Conservation (phyloP, 768 basidiomycete genomes). For the Tylopilus rubrobrunneus region DNA sequence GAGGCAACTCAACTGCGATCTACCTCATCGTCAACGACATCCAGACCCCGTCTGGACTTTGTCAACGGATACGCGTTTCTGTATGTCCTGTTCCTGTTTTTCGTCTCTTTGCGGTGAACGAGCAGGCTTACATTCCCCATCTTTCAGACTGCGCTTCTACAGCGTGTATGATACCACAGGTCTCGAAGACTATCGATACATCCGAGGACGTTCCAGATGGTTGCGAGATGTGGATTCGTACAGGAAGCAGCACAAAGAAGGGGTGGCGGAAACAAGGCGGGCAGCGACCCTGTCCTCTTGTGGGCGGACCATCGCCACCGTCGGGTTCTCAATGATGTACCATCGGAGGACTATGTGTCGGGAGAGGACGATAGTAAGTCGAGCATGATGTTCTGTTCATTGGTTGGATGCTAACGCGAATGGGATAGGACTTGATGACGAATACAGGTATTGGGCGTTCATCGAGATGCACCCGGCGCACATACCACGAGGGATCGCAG, state of each 20-base stretch:
- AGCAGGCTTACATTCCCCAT: too few species aligned
- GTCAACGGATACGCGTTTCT: constrained; percentile 16
- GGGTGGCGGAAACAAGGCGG: constrained; percentile 32
- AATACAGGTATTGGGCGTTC: constrained; percentile 80
- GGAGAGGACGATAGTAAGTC: constrained; percentile 42
- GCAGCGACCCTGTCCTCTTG: constrained; percentile 36
- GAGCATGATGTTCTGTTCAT: neutral
- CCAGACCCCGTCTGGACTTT: constrained; percentile 14
- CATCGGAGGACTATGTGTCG: constrained; percentile 28
- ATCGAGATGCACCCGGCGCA: constrained; percentile 80
- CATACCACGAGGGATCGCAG: constrained; percentile 42
- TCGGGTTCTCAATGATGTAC: constrained; percentile 46
- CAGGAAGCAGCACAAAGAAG: constrained; percentile 30
- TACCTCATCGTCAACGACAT: constrained; percentile 29
- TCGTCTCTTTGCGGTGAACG: too few species aligned
- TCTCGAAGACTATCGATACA: constrained; percentile 31
- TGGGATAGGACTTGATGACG: constrained; percentile 62
- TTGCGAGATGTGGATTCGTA: constrained; percentile 65
- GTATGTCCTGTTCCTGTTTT: neutral
- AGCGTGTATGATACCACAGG: constrained; percentile 40
- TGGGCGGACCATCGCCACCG: constrained; percentile 68
- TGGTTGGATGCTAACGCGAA: neutral
- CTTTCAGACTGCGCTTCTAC: constrained; percentile 38
- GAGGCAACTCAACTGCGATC: constrained; percentile 19
- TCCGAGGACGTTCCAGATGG: constrained; percentile 34